phyloP scores from a whole-genome alignment of 176 grass and related monocot genomes.

The Hordeum marinum region DNA sequence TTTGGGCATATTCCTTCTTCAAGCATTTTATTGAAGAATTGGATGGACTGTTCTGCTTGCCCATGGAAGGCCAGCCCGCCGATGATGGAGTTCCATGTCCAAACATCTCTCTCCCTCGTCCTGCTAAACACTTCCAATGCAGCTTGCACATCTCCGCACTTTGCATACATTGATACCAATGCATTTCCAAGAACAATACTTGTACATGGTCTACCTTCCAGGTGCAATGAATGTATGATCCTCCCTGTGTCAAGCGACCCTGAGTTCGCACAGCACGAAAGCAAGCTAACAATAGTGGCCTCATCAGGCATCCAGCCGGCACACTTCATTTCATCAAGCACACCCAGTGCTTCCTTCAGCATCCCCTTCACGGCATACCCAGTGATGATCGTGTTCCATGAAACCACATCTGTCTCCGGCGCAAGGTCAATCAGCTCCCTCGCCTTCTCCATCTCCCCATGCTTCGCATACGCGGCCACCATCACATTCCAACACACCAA shows the following conservation, averaged over 20 bases:
- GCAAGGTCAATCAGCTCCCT: slow-evolving; percentile 31
- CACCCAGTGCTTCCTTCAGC: slow-evolving; percentile 26
- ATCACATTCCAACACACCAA: slow-evolving; percentile 51
- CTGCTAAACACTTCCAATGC: slow-evolving; percentile 28
- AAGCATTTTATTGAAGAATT: slow-evolving; percentile 43
- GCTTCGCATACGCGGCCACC: slow-evolving; percentile 26
- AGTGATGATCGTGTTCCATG: slow-evolving; percentile 38
- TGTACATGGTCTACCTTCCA: background rate
- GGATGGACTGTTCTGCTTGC: slow-evolving; percentile 4
- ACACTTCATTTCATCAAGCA: slow-evolving; percentile 29
- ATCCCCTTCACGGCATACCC: slow-evolving; percentile 3
- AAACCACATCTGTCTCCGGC: slow-evolving; percentile 29
- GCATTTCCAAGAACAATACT: slow-evolving; percentile 23
- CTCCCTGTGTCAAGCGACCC: slow-evolving; percentile 31
- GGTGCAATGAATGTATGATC: slow-evolving; percentile 32
- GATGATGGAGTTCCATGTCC: slow-evolving; percentile 51
- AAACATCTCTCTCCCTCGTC: slow-evolving; percentile 35
- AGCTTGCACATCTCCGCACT: slow-evolving; percentile 21
- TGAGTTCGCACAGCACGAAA: slow-evolving; percentile 19
- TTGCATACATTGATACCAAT: slow-evolving; percentile 43
- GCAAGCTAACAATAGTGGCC: slow-evolving; percentile 39
- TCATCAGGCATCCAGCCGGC: slow-evolving; percentile 36
- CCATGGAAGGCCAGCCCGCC: slow-evolving; percentile 41
- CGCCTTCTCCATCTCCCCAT: slow-evolving; percentile 37
- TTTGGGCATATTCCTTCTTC: slow-evolving; percentile 15